Base-by-base conservation (phyloP, 441 rosid species). In the Geranium incanum region DNA sequence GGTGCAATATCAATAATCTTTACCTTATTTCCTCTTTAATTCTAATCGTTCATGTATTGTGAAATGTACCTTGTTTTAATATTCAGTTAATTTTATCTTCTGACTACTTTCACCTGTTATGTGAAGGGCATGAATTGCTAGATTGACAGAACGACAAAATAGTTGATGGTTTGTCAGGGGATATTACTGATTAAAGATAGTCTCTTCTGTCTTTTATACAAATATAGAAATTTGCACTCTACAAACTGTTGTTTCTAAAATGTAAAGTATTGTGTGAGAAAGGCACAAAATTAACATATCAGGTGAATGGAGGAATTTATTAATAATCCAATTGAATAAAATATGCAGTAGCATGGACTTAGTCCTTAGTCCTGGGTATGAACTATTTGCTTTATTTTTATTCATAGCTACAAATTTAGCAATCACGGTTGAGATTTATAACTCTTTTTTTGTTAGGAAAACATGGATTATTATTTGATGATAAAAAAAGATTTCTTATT, bases 51-150 rank as follows among this genome's bases (percentile, higher is more conserved):
- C 7, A 59, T 5, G 64, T 18, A 18, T 28, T 59, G 64, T 19
- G 28, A 59, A 19, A 19, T 59, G 5, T 18, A 59, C 48, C 19
- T 36, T 21, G 38, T 12, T 7, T 5, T 6, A 37, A 66, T 37
- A 9, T 50, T 45, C 19, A 5, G 50, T 28, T 28, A 28, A 28
- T 66, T 55, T 39, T 66, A 33, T 8, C 60, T 45, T 15, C 6
- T 28, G 33, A 12, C 3, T 12, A 13, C 1, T 50, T 21, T 50
- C 13, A 12, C 36, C 9, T 33, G 9, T 45, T 18, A 13, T 28
- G 64, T 57, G 63, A 57, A 57, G 63, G 63, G 5, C 60, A 57
- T 57, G 23, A 57, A 57, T 57, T 57, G 63, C 23, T 15, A 57
- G 63, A 57, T 57, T 4, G 63, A 57, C 63, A 57, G 8, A 57